Percentiles rank a stretch among this genome's conserved stretches.
These are phyloP conservation scores for Aspergillus sp. DNA, from an alignment of 2,329 filamentous ascomycete species.

Conservation along the genomic window DNA sequence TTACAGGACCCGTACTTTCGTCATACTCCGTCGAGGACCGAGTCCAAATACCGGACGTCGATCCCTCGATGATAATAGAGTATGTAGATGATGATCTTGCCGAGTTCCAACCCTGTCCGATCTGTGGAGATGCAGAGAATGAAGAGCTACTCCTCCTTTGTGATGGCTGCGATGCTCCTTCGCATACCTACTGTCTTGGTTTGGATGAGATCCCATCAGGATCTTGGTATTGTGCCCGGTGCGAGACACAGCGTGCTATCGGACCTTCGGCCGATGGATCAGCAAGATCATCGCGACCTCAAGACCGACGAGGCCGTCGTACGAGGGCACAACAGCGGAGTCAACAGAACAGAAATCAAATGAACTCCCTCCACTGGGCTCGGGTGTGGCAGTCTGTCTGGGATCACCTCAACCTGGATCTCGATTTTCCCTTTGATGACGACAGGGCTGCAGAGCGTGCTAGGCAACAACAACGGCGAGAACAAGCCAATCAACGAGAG, in stretches of 20 bases:
- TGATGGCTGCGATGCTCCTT: slow-evolving; percentile 82
- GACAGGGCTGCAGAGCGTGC: slow-evolving; percentile 58
- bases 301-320: slow-evolving; percentile 45
- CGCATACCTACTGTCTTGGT: slow-evolving; percentile 88
- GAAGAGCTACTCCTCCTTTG: slow-evolving; percentile 84
- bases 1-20: slow-evolving; percentile 50
- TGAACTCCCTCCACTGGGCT: slow-evolving; percentile 59
- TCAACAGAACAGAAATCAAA: slow-evolving; percentile 34
- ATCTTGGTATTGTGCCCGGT: slow-evolving; percentile 89
- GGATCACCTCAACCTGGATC: slow-evolving; percentile 70
- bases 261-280: slow-evolving; percentile 33
- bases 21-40: slow-evolving; percentile 53
- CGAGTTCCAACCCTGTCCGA: slow-evolving; percentile 68
- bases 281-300: slow-evolving; percentile 23
- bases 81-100: slow-evolving; percentile 60
- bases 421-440: slow-evolving; percentile 81
- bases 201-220: slow-evolving; percentile 71
- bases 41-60: slow-evolving; percentile 77
- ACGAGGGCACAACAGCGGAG: slow-evolving; percentile 43
- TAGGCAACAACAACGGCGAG: slow-evolving; percentile 45
- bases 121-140: slow-evolving; percentile 76
- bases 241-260: slow-evolving; percentile 47
- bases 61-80: slow-evolving; percentile 65
- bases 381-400: slow-evolving; percentile 86
- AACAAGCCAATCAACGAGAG: slow-evolving; percentile 52